phyloP scores from a whole-genome alignment of 1,284 basidiomycete genomes.

The Hypsizygus ulmarius region DNA sequence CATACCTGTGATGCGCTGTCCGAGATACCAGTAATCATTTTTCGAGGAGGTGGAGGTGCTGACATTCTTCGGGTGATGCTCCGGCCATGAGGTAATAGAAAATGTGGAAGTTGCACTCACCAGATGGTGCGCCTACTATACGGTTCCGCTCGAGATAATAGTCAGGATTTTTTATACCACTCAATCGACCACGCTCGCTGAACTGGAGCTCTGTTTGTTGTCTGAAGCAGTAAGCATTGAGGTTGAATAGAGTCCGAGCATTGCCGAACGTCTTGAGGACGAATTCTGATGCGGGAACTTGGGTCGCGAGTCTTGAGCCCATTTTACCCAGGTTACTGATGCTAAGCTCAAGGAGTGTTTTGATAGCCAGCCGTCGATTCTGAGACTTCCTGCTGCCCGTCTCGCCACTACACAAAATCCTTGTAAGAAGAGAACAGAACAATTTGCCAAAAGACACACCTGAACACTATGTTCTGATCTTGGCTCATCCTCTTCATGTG shows the following conservation, averaged over 20 bases:
- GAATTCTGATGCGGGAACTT: conserved; percentile 92
- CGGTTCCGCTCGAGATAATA: conserved; percentile 94
- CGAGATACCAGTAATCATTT: conserved; percentile 84
- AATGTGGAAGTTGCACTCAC: conserved; percentile 95
- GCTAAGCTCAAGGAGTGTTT: conserved; percentile 85
- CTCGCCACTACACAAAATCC: conserved; percentile 67
- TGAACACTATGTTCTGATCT: conserved; percentile 88
- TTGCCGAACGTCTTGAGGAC: conserved; percentile 93
- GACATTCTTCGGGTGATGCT: conserved; percentile 82
- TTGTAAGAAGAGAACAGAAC: conserved; percentile 3
- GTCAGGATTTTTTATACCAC: conserved; percentile 92
- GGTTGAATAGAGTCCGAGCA: conserved; percentile 85
- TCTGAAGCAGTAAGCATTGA: conserved; percentile 89
- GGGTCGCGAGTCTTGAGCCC: conserved; percentile 80
- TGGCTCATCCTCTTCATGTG: conserved; percentile 94
- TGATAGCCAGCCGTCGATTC: conserved; percentile 85
- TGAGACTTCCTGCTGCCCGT: conserved; percentile 94
- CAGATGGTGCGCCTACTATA: conserved; percentile 76
- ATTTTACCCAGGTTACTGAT: conserved; percentile 92
- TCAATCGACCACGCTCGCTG: conserved; percentile 83
- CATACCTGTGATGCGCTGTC: conserved; percentile 49
- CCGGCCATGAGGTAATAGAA: conserved; percentile 96
- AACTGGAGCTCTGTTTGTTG: conserved; percentile 96
- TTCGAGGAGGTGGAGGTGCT: conserved; percentile 81
- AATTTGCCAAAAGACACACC: conserved; percentile 46